Conservation (phyloP, 179 eudicot genomes). For the Heliamphora pulchella region DNA sequence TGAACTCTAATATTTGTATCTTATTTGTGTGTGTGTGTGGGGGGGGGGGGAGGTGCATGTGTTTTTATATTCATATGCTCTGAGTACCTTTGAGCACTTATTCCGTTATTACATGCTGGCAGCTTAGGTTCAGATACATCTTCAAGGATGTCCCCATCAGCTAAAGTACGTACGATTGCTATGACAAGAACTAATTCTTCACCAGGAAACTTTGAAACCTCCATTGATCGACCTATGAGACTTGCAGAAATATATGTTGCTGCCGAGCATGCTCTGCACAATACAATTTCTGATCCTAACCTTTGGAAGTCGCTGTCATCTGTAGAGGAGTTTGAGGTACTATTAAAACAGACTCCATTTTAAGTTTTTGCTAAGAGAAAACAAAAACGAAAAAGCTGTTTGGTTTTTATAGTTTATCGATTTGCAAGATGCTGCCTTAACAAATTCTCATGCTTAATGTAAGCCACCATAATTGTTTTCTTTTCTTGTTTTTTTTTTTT, state of each 20-base stretch:
- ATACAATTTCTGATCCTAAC: constrained; percentile 67
- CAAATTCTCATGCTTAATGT: not conserved
- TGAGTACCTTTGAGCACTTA: constrained; percentile 16
- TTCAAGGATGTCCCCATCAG: constrained; percentile 26
- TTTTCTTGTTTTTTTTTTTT: no score
- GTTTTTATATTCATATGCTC: not conserved
- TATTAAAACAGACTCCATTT: not conserved
- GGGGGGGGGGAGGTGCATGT: not conserved
- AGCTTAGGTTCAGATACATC: constrained; percentile 50
- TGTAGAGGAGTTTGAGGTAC: constrained; percentile 84
- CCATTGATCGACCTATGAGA: constrained; percentile 79
- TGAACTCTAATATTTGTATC: not conserved
- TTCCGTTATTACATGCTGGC: constrained; percentile 29
- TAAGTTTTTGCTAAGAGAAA: not conserved
- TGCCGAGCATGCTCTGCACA: constrained; percentile 76
- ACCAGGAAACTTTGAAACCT: constrained; percentile 76
- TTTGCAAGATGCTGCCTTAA: not conserved
- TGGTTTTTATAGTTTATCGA: not conserved
- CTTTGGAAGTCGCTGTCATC: constrained; percentile 76
- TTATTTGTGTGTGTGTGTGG: not conserved
- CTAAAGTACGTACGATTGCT: constrained; percentile 40
- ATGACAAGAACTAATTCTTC: constrained; percentile 77
- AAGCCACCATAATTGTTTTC: not conserved
- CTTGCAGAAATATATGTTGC: constrained; percentile 93
- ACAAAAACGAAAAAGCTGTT: not conserved